Evolutionary conservation across 495 filamentous ascomycete species (phyloP).

Genomic region (Immersiella caudata): DNA sequence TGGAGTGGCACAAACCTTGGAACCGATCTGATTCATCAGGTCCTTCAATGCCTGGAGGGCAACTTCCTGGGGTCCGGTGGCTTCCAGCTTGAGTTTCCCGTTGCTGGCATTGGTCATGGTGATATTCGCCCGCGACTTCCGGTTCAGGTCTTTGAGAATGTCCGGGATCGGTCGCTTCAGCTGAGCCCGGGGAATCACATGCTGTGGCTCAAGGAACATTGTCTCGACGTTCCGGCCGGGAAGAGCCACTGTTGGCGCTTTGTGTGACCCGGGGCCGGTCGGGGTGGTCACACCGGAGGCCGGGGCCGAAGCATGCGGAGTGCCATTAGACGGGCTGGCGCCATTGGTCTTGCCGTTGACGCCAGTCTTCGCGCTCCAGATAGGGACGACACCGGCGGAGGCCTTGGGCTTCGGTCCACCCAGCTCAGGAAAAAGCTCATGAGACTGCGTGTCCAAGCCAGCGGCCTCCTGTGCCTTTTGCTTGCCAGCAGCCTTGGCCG

Average conservation of each 20-base stretch:
- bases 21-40: constrained; percentile 78
- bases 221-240: constrained; percentile 79
- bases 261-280: constrained; percentile 45
- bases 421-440: constrained; percentile 87
- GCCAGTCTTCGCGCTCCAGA: constrained; percentile 54
- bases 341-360: constrained; percentile 66
- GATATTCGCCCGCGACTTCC: constrained; percentile 81
- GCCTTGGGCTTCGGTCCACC: constrained; percentile 70
- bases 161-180: constrained; percentile 82
- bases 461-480: constrained; percentile 56
- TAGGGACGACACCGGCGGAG: constrained; percentile 57
- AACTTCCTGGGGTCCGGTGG: constrained; percentile 74
- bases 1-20: constrained; percentile 64
- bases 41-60: constrained; percentile 84
- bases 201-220: constrained; percentile 67
- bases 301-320: constrained; percentile 59
- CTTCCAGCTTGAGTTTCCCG: constrained; percentile 75
- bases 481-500: constrained; percentile 65
- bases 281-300: constrained; percentile 61
- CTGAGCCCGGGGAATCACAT: constrained; percentile 72
- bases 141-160: constrained; percentile 83
- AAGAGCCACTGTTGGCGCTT: constrained; percentile 65
- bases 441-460: constrained; percentile 75
- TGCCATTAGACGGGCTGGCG: constrained; percentile 52
- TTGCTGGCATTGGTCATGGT: constrained; percentile 69